Percentiles rank a stretch among this genome's conserved stretches.
These are phyloP conservation scores for Oldenlandia corymbosa DNA, from an alignment of 257 asterid genomes.

Conservation along the genomic window DNA sequence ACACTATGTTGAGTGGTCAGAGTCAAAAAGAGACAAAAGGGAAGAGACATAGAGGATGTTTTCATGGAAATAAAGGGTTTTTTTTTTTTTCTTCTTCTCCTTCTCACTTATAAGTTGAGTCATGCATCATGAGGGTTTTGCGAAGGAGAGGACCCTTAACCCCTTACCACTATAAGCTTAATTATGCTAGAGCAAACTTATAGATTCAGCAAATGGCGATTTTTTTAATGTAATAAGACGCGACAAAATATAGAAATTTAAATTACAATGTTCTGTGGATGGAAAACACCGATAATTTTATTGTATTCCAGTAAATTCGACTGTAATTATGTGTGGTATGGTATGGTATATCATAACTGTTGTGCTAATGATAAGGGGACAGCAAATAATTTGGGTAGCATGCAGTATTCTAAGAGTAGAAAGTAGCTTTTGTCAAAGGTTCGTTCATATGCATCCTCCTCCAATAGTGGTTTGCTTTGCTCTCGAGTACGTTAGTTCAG, in stretches of 20 bases:
- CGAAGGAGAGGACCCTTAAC: not conserved
- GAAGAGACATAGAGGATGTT: not conserved
- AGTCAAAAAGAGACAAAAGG: not conserved
- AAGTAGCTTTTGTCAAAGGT: not conserved
- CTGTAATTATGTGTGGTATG: too few species aligned
- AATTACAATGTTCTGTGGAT: too few species aligned
- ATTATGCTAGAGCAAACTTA: too few species aligned
- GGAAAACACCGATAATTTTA: too few species aligned
- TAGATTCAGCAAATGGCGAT: too few species aligned
- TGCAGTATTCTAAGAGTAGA: constrained; percentile 11
- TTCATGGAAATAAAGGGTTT: constrained; percentile 14
- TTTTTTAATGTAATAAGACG: too few species aligned
- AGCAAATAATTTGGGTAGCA: constrained; percentile 7
- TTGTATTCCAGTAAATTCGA: too few species aligned
- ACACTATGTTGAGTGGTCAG: not conserved
- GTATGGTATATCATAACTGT: too few species aligned
- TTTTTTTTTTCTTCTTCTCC: too few species aligned
- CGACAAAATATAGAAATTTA: too few species aligned
- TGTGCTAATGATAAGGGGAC: constrained; percentile 8
- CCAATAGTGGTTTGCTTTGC: not conserved
- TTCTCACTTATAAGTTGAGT: too few species aligned
- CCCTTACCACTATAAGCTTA: not conserved
- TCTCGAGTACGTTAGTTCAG: too few species aligned
- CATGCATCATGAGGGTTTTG: not conserved
- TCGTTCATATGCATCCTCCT: not conserved